A percentile compares a stretch with the other conserved stretches of the same genome.
phyloP scores from a whole-genome alignment of 495 filamentous ascomycete genomes.

The Penicillium roqueforti region DNA sequence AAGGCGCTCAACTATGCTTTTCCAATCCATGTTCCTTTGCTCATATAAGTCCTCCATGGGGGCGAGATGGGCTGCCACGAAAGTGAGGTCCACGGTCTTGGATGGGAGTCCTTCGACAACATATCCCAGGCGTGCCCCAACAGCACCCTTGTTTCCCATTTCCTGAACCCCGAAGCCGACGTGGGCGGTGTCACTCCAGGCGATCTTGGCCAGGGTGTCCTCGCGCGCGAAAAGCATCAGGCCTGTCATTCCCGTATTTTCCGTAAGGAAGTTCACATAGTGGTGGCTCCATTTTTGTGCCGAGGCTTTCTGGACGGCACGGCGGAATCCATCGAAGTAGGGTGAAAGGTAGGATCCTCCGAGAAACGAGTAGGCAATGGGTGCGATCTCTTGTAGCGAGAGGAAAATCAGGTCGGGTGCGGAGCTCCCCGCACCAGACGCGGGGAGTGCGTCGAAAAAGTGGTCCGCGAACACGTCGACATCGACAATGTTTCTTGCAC shows the following conservation, averaged over 20 bases:
- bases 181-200: conserved; percentile 61
- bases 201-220: conserved; percentile 51
- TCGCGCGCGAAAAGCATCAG: conserved; percentile 72
- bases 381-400: conserved; percentile 87
- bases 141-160: conserved; percentile 95
- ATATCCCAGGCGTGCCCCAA: conserved; percentile 68
- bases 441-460: conserved; percentile 64
- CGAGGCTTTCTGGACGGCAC: conserved; percentile 67
- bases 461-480: conserved; percentile 61
- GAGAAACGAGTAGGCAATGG: conserved; percentile 76
- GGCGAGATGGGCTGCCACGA: conserved; percentile 85
- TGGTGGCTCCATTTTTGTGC: conserved; percentile 31
- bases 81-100: conserved; percentile 62
- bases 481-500: conserved; percentile 64
- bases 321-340: conserved; percentile 65
- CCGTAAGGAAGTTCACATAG: conserved; percentile 52
- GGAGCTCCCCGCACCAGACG: conserved; percentile 30
- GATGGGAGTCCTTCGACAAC: conserved; percentile 23
- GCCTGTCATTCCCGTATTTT: conserved; percentile 83
- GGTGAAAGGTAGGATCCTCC: conserved; percentile 74
- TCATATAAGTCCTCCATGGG: conserved; percentile 71
- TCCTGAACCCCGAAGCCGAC: conserved; percentile 76
- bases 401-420: conserved; percentile 68
- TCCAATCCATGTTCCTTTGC: conserved; percentile 81
- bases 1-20: conserved; percentile 68